These are phyloP conservation scores for Talaromyces stipitatus DNA, from an alignment of 495 filamentous ascomycete genomes.

Conservation along the genomic window DNA sequence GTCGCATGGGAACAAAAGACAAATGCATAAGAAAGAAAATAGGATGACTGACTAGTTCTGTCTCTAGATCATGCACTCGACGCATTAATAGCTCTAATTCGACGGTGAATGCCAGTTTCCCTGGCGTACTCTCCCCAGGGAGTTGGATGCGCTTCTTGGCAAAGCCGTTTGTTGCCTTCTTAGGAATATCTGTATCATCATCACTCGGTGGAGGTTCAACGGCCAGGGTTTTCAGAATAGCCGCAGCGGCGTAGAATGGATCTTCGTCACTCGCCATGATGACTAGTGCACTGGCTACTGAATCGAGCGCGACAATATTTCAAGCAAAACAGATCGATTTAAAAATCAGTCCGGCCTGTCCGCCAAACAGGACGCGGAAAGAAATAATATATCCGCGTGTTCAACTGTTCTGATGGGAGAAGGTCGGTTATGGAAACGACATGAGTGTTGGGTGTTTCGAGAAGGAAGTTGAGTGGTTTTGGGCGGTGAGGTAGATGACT, in stretches of 20 bases:
- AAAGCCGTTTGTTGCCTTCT: constrained; percentile 30
- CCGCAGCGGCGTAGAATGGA: constrained; percentile 30
- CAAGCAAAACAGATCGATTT: not conserved
- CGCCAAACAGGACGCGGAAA: not conserved
- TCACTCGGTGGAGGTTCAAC: constrained; percentile 34
- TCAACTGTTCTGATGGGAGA: not conserved
- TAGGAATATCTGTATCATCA: constrained; percentile 22
- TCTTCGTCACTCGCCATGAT: not conserved
- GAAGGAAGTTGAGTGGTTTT: not conserved
- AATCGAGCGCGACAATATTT: not conserved
- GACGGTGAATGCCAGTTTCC: constrained; percentile 61
- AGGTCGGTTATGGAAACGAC: not conserved
- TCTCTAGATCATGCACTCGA: constrained; percentile 62
- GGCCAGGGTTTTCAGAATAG: constrained; percentile 57
- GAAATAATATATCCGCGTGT: not conserved
- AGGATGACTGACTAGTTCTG: constrained; percentile 51
- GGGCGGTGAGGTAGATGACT: not conserved
- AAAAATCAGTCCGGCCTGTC: not conserved
- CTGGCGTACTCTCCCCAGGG: constrained; percentile 54
- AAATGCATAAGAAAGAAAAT: constrained; percentile 34
- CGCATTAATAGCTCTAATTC: constrained; percentile 62
- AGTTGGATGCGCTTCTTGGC: constrained; percentile 44
- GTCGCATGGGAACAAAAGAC: constrained; percentile 24
- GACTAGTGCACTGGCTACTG: not conserved
- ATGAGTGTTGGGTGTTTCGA: not conserved